Percentiles rank a stretch among this genome's conserved stretches.
Evolutionary conservation across 2,329 filamentous ascomycete genomes (phyloP).

Genomic region (Ilyonectria destructans): DNA sequence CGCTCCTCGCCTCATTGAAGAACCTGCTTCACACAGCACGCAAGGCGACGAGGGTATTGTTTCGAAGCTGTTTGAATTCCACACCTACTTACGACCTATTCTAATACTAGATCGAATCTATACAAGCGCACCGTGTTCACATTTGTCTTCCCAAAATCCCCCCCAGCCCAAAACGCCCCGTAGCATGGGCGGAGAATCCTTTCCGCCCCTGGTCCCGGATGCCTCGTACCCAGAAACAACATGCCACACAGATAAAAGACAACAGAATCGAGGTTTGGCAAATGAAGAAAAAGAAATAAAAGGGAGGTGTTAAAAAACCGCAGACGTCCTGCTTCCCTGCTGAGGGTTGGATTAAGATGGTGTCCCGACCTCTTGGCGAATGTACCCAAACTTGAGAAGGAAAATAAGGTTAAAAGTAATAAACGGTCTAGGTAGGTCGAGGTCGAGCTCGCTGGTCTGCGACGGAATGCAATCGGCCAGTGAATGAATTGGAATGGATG

Average conservation of each 20-base stretch:
- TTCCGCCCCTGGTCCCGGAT: conserved; percentile 47
- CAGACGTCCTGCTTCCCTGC: conserved; percentile 43
- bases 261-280: conserved; percentile 28
- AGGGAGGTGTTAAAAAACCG: conserved; percentile 32
- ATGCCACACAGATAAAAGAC: conserved; percentile 47
- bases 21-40: conserved; percentile 3
- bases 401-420: conserved; percentile 49
- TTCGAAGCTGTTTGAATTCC: conserved; percentile 47
- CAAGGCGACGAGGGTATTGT: conserved; percentile 19
- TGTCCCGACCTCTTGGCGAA: conserved; percentile 42
- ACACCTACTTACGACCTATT: conserved; percentile 48
- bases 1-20: not conserved
- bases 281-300: conserved; percentile 19
- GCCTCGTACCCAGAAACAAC: conserved; percentile 50
- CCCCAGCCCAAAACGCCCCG: conserved; percentile 50
- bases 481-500: conserved; percentile 44
- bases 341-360: conserved; percentile 44
- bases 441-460: conserved; percentile 45
- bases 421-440: conserved; percentile 51
- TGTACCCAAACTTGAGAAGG: conserved; percentile 50
- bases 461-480: conserved; percentile 43
- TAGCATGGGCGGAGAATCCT: conserved; percentile 50
- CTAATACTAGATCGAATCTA: conserved; percentile 52
- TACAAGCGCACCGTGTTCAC: conserved; percentile 51
- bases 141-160: conserved; percentile 50